Percentiles rank a stretch among this genome's conserved stretches.
Conservation (phyloP, 139 green algal genomes). For the Micractinium sp. region DNA sequence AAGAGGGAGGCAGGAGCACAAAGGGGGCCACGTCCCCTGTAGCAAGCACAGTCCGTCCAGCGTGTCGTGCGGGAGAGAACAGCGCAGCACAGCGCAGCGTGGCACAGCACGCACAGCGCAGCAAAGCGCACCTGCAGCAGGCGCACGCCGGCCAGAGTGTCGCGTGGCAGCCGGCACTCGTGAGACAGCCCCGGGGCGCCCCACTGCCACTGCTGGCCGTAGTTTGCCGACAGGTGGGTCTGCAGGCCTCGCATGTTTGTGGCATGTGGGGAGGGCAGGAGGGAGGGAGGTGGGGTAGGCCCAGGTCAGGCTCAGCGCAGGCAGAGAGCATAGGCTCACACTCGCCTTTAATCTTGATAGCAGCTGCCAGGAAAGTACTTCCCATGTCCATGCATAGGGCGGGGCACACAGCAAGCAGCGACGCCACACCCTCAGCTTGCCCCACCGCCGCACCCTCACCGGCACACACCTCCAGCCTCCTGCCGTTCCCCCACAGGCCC, state of each 20-base stretch:
- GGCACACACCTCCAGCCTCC: no score
- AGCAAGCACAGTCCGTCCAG: no score
- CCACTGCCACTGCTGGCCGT: conserved; percentile 55
- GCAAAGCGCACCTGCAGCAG: conserved; percentile 9
- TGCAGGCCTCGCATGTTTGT: neutral
- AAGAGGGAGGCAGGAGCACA: no score
- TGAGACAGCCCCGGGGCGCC: neutral
- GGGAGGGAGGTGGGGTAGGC: neutral
- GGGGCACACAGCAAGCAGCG: no score
- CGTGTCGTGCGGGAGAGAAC: no score
- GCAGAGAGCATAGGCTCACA: neutral
- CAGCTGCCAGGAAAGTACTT: neutral
- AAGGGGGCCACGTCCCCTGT: no score
- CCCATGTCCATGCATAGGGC: no score
- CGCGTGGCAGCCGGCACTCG: neutral
- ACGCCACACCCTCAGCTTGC: neutral
- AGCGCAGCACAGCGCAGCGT: no score
- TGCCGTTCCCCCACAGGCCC: neutral
- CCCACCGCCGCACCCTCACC: no score
- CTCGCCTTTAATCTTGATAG: neutral
- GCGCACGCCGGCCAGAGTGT: conserved; percentile 13
- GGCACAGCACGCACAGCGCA: neutral
- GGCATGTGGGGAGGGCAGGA: neutral
- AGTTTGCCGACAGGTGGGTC: conserved; percentile 73
- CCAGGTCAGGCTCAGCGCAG: neutral